Conservation (phyloP, 345 rosid species). For the Gossypium herbaceum region DNA sequence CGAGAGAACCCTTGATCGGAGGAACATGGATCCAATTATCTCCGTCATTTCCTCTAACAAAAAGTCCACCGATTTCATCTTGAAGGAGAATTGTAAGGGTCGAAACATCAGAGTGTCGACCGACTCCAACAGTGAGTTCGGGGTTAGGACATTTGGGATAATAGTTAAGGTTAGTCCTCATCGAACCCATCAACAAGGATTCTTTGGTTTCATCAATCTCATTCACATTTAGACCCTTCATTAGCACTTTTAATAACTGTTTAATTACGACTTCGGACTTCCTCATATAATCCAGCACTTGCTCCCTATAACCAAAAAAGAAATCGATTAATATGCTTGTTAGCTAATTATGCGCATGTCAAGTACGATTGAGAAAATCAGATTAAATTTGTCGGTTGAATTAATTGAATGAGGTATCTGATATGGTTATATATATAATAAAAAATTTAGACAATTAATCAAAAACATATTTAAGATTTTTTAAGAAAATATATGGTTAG, state of each 20-base stretch:
- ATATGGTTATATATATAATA: no score
- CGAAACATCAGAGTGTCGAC: slow-evolving; percentile 27
- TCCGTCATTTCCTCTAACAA: slow-evolving; percentile 10
- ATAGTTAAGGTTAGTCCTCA: slow-evolving; percentile 19
- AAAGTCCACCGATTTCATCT: slow-evolving; percentile 21
- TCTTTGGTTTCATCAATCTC: slow-evolving; percentile 6
- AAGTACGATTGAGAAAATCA: no score
- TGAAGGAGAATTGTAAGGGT: slow-evolving; percentile 24
- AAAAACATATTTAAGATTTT: no score
- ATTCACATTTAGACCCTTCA: slow-evolving; percentile 14
- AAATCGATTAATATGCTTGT: not conserved
- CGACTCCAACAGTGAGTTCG: slow-evolving; percentile 17
- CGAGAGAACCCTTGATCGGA: slow-evolving; percentile 22
- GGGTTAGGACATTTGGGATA: slow-evolving; percentile 27
- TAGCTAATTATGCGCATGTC: not conserved
- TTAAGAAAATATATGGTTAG: no score
- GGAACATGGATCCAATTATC: slow-evolving; percentile 26
- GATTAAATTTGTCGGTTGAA: no score
- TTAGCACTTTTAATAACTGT: slow-evolving; percentile 14
- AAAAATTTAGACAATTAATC: no score
- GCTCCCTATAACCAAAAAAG: not conserved
- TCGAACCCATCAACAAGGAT: slow-evolving; percentile 14
- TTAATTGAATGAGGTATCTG: no score
- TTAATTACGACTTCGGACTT: slow-evolving; percentile 14
- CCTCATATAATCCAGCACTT: slow-evolving; percentile 19